Base-by-base conservation (phyloP, 495 filamentous ascomycete genomes). In the Lophiostoma macrostomum region DNA sequence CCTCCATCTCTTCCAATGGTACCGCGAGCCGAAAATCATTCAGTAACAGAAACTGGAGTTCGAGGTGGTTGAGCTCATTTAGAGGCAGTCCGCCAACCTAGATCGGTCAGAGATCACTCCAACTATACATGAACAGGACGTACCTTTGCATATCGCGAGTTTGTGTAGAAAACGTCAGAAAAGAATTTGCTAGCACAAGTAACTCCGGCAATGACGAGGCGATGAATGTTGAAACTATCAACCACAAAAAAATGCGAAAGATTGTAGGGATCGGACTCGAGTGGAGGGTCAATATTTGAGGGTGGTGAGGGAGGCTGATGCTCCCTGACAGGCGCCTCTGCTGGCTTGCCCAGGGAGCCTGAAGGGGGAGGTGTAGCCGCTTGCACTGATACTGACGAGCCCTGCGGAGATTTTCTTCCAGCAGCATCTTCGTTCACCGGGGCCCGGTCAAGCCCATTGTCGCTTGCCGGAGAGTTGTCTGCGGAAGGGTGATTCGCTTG, bases 161-260 rank as follows among this genome's bases (percentile, higher is more conserved):
- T 99, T 14, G 93, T 99, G 64, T 97, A 99, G 64, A 99, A 99
- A 35, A 97, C 90, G 74, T 99, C 93, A 3, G 91, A 96, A 69
- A 99, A 99, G 77, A 97, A 99, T 73, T 99, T 99, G 79, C 91
- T 96, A 10, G 94, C 91, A 69, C 94, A 97, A 13, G 93, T 97
- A 38, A 99, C 94, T 18, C 91, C 93, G 7, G 93, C 90, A 69
- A 99, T 99, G 37, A 97, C 91, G 46, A 99, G 74, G 23, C 93
- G 84, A 63, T 99, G 93, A 58, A 99, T 99, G 70, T 99, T 99
- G 71, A 93, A 99, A 67, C 91, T 96, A 73, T 99, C 93, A 1
- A 97, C 93, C 39, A 97, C 91, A 64, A 99, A 99, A 63, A 90
- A 96, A 60, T 89, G 82, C 37, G 84, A 78, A 49, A 87, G 71